These are phyloP conservation scores for Durio zibethinus DNA, from an alignment of 345 rosid genomes.

Conservation along the genomic window DNA sequence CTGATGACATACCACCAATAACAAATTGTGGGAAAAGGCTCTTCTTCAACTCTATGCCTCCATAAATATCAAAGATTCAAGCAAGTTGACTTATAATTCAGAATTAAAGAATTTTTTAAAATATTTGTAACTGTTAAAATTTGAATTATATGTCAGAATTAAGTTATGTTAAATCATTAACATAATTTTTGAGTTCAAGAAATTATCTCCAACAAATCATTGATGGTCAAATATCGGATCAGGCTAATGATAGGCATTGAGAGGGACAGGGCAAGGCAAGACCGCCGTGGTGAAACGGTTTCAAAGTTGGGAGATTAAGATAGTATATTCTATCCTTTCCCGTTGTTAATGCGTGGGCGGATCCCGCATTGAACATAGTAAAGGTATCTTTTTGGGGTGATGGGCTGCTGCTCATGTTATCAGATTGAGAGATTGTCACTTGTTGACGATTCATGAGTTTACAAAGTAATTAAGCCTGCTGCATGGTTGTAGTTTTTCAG, in stretches of 20 bases:
- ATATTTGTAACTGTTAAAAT: neutral
- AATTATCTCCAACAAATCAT: neutral
- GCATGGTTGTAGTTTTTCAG: neutral
- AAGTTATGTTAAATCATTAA: neutral
- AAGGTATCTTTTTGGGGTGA: constrained; percentile 2
- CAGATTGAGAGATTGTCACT: neutral
- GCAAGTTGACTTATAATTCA: neutral
- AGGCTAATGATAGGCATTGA: neutral
- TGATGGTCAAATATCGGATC: neutral
- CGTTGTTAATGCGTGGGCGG: neutral
- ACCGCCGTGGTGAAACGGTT: neutral
- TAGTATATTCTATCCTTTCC: neutral
- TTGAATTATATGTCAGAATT: neutral
- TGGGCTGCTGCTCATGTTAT: neutral
- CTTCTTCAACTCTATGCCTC: neutral
- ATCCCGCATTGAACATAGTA: neutral
- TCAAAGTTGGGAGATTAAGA: neutral
- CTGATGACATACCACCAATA: neutral
- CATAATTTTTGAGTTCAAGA: neutral
- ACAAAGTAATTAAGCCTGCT: neutral
- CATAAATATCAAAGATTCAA: neutral
- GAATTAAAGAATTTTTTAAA: neutral
- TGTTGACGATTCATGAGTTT: neutral
- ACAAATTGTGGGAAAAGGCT: neutral
- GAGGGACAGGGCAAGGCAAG: neutral